Evolutionary conservation across 805 yeast species (phyloP).

Genomic region (Groenewaldozyma salmanticensis): DNA sequence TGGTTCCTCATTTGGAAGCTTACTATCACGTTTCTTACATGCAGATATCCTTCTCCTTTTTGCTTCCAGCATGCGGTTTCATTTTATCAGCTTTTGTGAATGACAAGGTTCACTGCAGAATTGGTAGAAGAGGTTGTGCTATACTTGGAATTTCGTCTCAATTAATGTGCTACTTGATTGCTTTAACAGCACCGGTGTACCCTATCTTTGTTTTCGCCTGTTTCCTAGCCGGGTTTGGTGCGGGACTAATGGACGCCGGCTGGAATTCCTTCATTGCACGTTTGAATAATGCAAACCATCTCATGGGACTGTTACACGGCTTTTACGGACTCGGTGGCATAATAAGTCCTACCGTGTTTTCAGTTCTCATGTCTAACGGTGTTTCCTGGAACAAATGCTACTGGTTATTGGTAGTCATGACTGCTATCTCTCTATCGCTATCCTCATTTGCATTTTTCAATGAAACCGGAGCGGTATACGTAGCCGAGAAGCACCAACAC

Average conservation of each 20-base stretch:
- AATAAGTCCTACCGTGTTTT: conserved; percentile 54
- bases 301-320: conserved; percentile 58
- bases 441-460: conserved; percentile 36
- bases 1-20: conserved; percentile 42
- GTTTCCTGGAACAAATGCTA: conserved; percentile 46
- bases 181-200: conserved; percentile 35
- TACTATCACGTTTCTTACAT: conserved; percentile 41
- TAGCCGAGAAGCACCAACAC: not conserved
- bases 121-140: conserved; percentile 43
- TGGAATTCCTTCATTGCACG: conserved; percentile 40
- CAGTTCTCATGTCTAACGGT: conserved; percentile 41
- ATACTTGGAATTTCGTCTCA: conserved; percentile 29
- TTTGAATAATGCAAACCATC: conserved; percentile 44
- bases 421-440: conserved; percentile 26
- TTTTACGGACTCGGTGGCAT: conserved; percentile 66
- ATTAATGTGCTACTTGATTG: conserved; percentile 31
- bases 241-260: conserved; percentile 47
- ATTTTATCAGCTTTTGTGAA: conserved; percentile 41
- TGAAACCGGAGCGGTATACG: conserved; percentile 14
- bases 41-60: conserved; percentile 39
- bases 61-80: conserved; percentile 47
- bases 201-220: conserved; percentile 32
- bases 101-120: conserved; percentile 30
- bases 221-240: conserved; percentile 41
- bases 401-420: conserved; percentile 36